Percentiles rank a stretch among this genome's conserved stretches.
These are phyloP conservation scores for Saccharomycopsis crataegensis DNA, from an alignment of 1,139 yeast species.

Conservation along the genomic window DNA sequence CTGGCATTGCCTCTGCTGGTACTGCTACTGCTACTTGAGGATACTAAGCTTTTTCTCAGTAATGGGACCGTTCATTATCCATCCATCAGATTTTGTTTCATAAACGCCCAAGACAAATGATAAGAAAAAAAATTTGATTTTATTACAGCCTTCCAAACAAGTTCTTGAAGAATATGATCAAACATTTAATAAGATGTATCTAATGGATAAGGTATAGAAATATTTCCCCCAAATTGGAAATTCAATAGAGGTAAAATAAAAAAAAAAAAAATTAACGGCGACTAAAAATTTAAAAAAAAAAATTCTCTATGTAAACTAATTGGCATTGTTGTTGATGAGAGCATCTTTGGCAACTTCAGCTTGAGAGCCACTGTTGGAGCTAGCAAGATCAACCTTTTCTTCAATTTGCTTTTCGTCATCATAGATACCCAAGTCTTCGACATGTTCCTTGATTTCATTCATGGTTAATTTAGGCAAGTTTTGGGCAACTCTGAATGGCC, in stretches of 20 bases:
- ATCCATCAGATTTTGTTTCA: no score
- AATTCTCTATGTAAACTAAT: not conserved
- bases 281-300: not conserved
- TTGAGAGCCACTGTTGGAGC: conserved; percentile 1
- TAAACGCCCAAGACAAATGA: no score
- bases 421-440: conserved; percentile 15
- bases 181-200: no score
- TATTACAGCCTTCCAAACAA: no score
- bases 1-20: no score
- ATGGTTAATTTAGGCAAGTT: conserved; percentile 40
- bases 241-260: not conserved
- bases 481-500: conserved; percentile 50
- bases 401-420: conserved; percentile 16
- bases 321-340: not conserved
- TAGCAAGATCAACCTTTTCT: conserved; percentile 13
- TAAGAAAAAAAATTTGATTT: no score
- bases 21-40: not conserved
- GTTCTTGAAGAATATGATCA: no score
- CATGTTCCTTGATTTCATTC: conserved; percentile 20
- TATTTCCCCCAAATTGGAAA: not conserved
- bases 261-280: not conserved
- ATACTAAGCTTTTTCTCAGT: no score
- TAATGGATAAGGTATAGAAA: no score
- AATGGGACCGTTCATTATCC: no score
- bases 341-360: not conserved